phyloP scores from a whole-genome alignment of 169 alveolate species.

The Cryptosporidium sp. region DNA sequence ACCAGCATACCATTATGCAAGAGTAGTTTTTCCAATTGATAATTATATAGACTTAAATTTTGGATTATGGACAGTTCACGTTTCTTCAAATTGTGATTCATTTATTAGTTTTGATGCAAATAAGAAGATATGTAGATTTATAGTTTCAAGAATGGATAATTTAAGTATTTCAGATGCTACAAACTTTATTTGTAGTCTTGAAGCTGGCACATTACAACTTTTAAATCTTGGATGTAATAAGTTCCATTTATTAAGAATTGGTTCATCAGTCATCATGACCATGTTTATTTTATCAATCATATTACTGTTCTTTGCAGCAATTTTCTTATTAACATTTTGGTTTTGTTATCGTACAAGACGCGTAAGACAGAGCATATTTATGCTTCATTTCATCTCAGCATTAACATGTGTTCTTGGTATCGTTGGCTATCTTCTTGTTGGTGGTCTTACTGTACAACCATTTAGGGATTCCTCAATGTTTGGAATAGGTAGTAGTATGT shows the following conservation, averaged over 20 bases:
- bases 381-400: conserved; percentile 71
- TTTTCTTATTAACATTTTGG: conserved; percentile 60
- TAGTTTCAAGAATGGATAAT: conserved; percentile 68
- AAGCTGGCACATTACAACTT: conserved; percentile 62
- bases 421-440: conserved; percentile 71
- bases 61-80: conserved; percentile 70
- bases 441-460: conserved; percentile 69
- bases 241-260: conserved; percentile 50
- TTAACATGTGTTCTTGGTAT: conserved; percentile 60
- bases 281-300: conserved; percentile 59
- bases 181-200: conserved; percentile 70
- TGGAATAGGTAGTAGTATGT: conserved; percentile 69
- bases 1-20: conserved; percentile 74
- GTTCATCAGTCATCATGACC: conserved; percentile 55
- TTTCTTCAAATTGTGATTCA: conserved; percentile 70
- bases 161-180: conserved; percentile 74
- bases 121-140: conserved; percentile 30
- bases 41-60: conserved; percentile 65
- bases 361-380: conserved; percentile 69
- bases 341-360: conserved; percentile 74
- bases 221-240: conserved; percentile 70
- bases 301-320: conserved; percentile 63
- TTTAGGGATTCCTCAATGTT: conserved; percentile 73
- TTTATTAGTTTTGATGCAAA: conserved; percentile 52
- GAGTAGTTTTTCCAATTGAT: conserved; percentile 73